Evolutionary conservation across 148 eudicot species (phyloP).

Genomic region (Vaccinium macrocarpon): DNA sequence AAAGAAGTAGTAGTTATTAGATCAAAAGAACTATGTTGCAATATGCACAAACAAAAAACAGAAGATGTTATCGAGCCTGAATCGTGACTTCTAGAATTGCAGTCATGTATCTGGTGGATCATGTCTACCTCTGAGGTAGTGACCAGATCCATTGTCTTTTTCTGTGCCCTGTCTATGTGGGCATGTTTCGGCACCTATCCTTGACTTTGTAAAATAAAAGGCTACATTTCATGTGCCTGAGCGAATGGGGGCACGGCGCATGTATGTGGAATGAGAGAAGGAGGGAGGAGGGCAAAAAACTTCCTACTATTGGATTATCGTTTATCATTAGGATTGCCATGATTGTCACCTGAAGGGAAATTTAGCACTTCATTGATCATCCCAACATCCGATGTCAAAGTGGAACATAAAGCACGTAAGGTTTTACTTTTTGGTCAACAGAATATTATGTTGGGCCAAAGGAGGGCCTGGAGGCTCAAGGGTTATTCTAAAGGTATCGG

Average conservation of each 20-base stretch:
- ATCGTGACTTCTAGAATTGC: not conserved
- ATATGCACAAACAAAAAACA: not conserved
- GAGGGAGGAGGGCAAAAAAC: not conserved
- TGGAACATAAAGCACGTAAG: not conserved
- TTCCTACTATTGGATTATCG: not conserved
- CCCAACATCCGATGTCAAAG: not conserved
- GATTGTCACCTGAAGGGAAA: not conserved
- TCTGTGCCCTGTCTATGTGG: not conserved
- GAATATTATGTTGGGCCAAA: not conserved
- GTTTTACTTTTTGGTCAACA: not conserved
- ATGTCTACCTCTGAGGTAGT: not conserved
- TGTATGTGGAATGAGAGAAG: not conserved
- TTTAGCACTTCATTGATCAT: not conserved
- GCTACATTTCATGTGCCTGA: not conserved
- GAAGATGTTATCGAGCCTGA: not conserved
- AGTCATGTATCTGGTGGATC: not conserved
- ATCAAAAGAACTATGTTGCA: not conserved
- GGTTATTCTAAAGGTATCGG: not conserved
- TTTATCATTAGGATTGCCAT: not conserved
- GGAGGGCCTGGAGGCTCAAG: not conserved
- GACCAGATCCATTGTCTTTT: not conserved
- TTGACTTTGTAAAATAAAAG: not conserved
- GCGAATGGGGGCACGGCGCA: not conserved
- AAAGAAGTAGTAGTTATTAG: not conserved
- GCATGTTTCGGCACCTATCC: not conserved